These are phyloP conservation scores for Talaromyces sp. DNA, from an alignment of 2,329 filamentous ascomycete genomes.

Conservation along the genomic window DNA sequence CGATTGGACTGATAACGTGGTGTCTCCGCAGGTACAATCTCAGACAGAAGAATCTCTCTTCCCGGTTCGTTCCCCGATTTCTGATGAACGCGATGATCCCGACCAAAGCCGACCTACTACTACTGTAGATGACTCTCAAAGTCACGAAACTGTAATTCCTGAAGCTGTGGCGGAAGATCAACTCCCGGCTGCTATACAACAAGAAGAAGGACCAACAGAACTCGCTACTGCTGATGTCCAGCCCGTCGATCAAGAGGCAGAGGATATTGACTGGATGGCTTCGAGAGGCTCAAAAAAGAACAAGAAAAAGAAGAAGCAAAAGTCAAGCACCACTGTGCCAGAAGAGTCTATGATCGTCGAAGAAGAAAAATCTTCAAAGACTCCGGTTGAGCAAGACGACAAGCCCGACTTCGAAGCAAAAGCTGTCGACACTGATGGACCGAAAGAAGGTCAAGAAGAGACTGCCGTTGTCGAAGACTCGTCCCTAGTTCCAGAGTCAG, in stretches of 20 bases:
- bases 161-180: constrained; percentile 1
- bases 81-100: constrained; percentile 28
- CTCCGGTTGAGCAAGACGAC: not conserved
- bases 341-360: constrained; percentile 13
- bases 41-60: constrained; percentile 34
- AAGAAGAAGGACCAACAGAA: not conserved
- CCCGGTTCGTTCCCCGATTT: constrained; percentile 34
- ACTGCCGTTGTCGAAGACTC: not conserved
- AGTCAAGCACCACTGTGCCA: constrained; percentile 10
- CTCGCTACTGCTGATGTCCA: constrained; percentile 1
- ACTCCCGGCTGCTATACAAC: not conserved
- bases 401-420: not conserved
- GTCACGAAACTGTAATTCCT: constrained; percentile 4
- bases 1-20: constrained; percentile 47
- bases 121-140: constrained; percentile 22
- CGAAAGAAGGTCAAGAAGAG: not conserved
- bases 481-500: not conserved
- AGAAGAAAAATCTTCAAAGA: constrained; percentile 11
- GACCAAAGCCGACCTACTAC: constrained; percentile 19
- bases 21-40: constrained; percentile 47
- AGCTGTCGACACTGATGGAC: not conserved
- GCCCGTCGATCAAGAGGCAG: not conserved
- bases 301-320: constrained; percentile 26
- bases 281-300: constrained; percentile 21
- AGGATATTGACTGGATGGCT: constrained; percentile 7